Conservation (phyloP, 257 asterid species). For the Nicotiana noctiflora region DNA sequence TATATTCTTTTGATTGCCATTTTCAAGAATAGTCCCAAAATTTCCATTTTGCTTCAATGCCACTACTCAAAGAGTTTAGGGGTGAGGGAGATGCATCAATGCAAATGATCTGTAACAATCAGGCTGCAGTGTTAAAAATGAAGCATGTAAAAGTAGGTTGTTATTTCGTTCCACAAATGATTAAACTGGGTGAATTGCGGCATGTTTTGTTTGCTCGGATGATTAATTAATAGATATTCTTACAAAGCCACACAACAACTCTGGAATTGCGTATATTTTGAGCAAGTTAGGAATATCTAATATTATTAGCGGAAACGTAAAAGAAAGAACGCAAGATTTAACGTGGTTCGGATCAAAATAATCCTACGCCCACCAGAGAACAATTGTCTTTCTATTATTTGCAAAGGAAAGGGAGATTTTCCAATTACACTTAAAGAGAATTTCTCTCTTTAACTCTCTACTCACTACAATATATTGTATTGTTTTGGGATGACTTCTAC, state of each 20-base stretch:
- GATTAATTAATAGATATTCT: not conserved
- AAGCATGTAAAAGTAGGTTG: not conserved
- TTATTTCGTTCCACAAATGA: not conserved
- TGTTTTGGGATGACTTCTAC: too few species aligned
- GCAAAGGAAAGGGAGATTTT: too few species aligned
- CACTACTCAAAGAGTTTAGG: not conserved
- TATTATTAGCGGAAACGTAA: too few species aligned
- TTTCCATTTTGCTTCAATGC: slow-evolving; percentile 1
- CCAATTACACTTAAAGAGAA: too few species aligned
- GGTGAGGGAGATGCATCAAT: not conserved
- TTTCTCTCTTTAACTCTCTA: too few species aligned
- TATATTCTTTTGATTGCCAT: not conserved
- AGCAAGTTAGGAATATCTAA: too few species aligned
- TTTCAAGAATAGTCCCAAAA: not conserved
- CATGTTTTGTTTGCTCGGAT: not conserved
- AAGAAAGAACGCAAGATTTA: too few species aligned
- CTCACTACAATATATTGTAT: too few species aligned
- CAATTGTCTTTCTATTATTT: too few species aligned
- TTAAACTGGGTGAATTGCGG: not conserved
- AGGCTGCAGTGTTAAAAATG: not conserved
- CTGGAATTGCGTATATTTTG: too few species aligned
- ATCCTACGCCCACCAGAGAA: too few species aligned
- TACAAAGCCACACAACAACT: not conserved
- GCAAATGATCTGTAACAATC: not conserved
- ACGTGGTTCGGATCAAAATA: too few species aligned